Base-by-base conservation (phyloP, 441 rosid species). In the Mallotus japonicus region DNA sequence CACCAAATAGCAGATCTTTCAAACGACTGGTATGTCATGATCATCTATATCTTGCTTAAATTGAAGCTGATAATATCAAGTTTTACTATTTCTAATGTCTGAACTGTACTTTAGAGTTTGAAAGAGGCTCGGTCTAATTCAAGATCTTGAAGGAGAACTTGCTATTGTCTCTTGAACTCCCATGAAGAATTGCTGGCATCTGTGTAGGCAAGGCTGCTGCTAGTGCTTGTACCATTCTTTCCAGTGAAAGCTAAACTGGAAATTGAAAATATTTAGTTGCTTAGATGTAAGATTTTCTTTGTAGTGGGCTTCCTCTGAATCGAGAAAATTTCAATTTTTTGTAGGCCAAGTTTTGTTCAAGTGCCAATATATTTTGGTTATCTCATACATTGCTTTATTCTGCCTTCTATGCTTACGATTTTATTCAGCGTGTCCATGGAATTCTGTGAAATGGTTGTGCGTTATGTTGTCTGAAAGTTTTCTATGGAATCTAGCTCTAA, bases 1-100 rank as follows among this genome's bases (percentile, higher is more conserved):
- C 91, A 15, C 82, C 85, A 66, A 87, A 81, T 74, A 87, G 73
- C 82, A 88, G 81, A 80, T 95, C 97, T 77, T 93, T 93, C 81
- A 93, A 93, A 80, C 85, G 95, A 62, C 86, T 89, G 92, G 97
- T 93, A 85, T 34, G 90, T 86, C 71, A 20, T 32, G 47, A 40
- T 62, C 67, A 67, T 72, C 46, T 8, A 34, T 37, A 44, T 28
- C 19, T 8, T 42, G 14, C 17, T 59, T 15, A 2, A 12, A 10
- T 10, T 46, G 19, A 20, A 11, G 37, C 17, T 51, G 62, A 20
- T 34, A 16, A 34, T 28, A 65, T 37, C 13, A 28, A 8, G 55
- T 10, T 68, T 8, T 32, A 22, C 40, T 11, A 53, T 28, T 44
- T 20, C 32, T 62, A 32, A 78, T 20, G 10, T 74, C 58, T 62